Evolutionary conservation across 2,329 filamentous ascomycete species (phyloP), one percentile per base, ranked within the genome.

Genomic region (Herpotrichia juniperi): DNA sequence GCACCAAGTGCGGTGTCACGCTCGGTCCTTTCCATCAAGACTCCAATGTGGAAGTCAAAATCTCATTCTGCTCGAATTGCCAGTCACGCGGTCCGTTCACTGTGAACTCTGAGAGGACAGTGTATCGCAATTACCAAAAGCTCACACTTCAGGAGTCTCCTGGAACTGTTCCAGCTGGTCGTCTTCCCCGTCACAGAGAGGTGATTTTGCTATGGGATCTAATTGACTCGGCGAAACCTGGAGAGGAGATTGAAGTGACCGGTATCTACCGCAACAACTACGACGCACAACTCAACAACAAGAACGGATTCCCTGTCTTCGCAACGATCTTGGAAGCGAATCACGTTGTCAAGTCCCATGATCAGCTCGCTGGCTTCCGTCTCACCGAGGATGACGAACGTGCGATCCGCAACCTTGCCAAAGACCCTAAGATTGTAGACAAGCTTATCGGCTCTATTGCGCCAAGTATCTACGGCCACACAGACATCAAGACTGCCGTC

Each of bases 51-150:
- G 94, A 99, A 74, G 93, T 99, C 69, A 96, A 93, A 77, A 91
- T 99, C 63, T 91, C 90, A 0, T 99, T 90, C 79, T 99, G 94
- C 72, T 93, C 97, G 71, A 94, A 90, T 72, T 99, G 94, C 76
- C 93, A 97, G 76, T 96, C 91, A 32, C 87, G 91, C 34, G 94
- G 94, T 0, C 96, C 94, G 0, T 99, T 99, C 70, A 96, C 88
- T 0, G 80, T 99, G 60, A 97, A 97, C 77, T 94, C 92, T 3
- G 94, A 97, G 73, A 96, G 96, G 81, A 99, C 94, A 0, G 90
- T 99, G 14, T 99, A 99, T 78, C 89, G 94, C 57, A 99, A 99
- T 75, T 99, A 97, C 76, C 94, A 99, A 74, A 99, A 97, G 72
- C 81, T 99, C 64, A 99, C 94, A 0, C 83, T 99, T 11, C 94